Base-by-base conservation (phyloP, 495 filamentous ascomycete genomes). In the Podospora bellae-mahoneyi region DNA sequence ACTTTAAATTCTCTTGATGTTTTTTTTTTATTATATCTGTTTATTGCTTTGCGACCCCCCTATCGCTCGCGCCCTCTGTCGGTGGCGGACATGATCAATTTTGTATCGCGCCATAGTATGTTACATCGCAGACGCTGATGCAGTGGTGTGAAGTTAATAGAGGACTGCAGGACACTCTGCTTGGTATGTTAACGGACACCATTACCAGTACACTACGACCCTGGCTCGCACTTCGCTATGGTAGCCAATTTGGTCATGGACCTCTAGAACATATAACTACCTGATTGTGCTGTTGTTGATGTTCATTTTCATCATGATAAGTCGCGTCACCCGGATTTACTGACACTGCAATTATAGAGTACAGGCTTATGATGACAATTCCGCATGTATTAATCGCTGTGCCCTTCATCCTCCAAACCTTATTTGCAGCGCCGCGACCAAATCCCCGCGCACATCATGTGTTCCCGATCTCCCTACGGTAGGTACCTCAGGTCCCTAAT, bases 381-480 rank as follows among this genome's bases (percentile, higher is more conserved):
- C 30, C 30, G 30, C 30, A 32, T 4, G 30, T 32, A n/a, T 58
- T 5, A 7, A 62, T 28, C 60, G 60, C 60, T 62, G 60, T 62
- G 60, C 60, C 60, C 60, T 10, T 34, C 27, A 9, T 27, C 60
- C 18, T 15, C 6, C 1, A n/a, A 62, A 62, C 60, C 60, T 62
- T 62, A 62, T 32, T 9, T 62, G 27, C 60, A 62, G 23, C 60
- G 60, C 60, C 60, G 60, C 60, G 27, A 62, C 2, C 19, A n/a
- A 58, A 58, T 20, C 19, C 23, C 55, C 23, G n/a, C 55, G n/a
- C 54, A 19, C 54, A 32, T 32, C 54, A 56, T 18, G 19, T 56
- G 15, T 20, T 19, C 16, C 23, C 23, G 23, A 23, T 23, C 23
- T 23, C 23, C 23, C 1, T 23, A 23, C 1, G 23, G 23, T 23